These are phyloP conservation scores for Thermothelomyces thermophilus DNA, from an alignment of 2,329 filamentous ascomycete genomes.

Conservation along the genomic window DNA sequence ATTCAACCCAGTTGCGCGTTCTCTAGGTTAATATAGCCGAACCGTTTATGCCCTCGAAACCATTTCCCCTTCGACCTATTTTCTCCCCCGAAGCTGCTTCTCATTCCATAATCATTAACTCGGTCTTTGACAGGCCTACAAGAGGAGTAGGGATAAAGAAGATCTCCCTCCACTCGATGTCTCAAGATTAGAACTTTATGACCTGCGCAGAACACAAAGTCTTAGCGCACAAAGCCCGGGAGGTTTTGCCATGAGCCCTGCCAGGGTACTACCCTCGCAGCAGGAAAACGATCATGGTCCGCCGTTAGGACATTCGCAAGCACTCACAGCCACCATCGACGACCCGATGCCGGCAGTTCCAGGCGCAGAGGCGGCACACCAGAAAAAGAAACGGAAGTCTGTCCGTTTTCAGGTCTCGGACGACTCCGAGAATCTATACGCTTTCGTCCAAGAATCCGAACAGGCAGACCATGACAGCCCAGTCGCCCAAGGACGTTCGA, in stretches of 20 bases:
- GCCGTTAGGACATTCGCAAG: neutral
- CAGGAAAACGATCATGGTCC: neutral
- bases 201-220: conserved; percentile 26
- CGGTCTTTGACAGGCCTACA: conserved; percentile 31
- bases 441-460: conserved; percentile 21
- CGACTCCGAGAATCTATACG: conserved; percentile 18
- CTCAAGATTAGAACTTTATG: conserved; percentile 26
- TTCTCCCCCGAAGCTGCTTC: too few relatives aligned
- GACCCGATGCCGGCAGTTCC: neutral
- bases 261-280: neutral
- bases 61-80: neutral
- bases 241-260: conserved; percentile 5
- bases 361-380: neutral
- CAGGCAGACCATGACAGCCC: conserved; percentile 22
- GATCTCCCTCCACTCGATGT: conserved; percentile 35
- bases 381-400: conserved; percentile 32
- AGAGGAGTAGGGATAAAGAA: conserved; percentile 38
- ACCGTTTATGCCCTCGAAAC: too few relatives aligned
- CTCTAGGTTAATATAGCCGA: too few relatives aligned
- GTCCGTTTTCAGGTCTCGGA: conserved; percentile 31
- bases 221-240: conserved; percentile 3
- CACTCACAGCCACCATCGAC: neutral
- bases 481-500: neutral
- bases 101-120: neutral
- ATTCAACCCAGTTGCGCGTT: too few relatives aligned